phyloP scores from a whole-genome alignment of 2,329 filamentous ascomycete genomes.

The Parafenestella ontariensis region DNA sequence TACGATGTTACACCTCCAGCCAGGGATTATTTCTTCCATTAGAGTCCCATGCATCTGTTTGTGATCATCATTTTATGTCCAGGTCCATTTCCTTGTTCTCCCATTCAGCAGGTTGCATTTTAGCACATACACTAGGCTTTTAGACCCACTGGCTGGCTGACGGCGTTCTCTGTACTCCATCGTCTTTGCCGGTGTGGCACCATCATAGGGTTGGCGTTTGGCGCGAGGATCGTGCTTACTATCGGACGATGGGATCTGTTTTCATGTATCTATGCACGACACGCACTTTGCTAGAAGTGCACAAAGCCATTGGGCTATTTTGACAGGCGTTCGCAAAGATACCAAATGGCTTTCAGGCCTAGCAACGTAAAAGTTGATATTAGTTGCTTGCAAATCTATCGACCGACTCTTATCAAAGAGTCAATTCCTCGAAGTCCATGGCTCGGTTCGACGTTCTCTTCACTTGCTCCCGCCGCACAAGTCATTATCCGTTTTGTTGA shows the following conservation, averaged over 20 bases:
- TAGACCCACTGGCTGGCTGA: constrained; percentile 32
- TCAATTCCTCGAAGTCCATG: background rate
- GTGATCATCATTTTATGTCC: constrained; percentile 1
- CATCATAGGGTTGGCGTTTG: constrained; percentile 31
- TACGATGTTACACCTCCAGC: background rate
- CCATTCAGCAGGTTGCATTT: constrained; percentile 42
- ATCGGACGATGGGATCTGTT: constrained; percentile 18
- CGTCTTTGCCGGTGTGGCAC: constrained; percentile 24
- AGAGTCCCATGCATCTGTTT: constrained; percentile 3
- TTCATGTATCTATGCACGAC: constrained; percentile 30
- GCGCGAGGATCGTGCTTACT: constrained; percentile 16
- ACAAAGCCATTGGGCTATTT: constrained; percentile 18
- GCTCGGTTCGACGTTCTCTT: background rate
- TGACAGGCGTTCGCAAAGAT: constrained; percentile 32
- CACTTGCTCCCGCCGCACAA: constrained; percentile 16
- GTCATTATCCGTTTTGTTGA: constrained; percentile 7
- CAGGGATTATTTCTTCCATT: background rate
- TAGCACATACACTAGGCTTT: constrained; percentile 39
- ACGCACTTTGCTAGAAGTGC: constrained; percentile 43
- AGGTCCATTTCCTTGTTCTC: constrained; percentile 31
- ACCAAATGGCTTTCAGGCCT: constrained; percentile 33
- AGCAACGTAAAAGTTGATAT: constrained; percentile 29
- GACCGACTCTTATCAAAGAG: constrained; percentile 16
- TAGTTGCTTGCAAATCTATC: constrained; percentile 9
- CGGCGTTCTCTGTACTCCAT: constrained; percentile 35